Evolutionary conservation across 352 stramenopile genomes (phyloP).

Genomic region (Phytophthora europaea): DNA sequence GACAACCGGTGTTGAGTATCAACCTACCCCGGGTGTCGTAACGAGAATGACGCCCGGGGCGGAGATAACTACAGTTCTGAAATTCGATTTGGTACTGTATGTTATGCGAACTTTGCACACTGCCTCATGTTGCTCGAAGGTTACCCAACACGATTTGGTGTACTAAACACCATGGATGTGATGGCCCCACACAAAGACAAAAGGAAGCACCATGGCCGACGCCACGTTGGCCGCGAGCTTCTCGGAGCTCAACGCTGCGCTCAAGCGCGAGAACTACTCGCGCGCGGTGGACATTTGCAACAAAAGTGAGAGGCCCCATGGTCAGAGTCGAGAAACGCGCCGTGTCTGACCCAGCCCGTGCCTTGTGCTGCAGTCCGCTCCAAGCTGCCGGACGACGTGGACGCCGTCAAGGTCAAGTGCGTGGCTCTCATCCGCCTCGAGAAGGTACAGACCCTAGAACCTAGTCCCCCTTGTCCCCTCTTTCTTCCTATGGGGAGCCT

Average conservation of each 20-base stretch:
- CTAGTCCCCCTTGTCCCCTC: background rate
- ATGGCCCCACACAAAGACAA: background rate
- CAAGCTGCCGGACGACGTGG: conserved; percentile 74
- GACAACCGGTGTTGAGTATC: too few relatives aligned
- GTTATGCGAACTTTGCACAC: too few relatives aligned
- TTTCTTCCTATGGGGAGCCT: background rate
- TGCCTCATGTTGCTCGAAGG: too few relatives aligned
- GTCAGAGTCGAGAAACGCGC: background rate
- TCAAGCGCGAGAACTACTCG: conserved; percentile 84
- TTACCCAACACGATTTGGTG: too few relatives aligned
- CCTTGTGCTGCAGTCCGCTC: conserved; percentile 59
- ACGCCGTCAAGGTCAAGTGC: conserved; percentile 87
- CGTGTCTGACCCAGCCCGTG: conserved; percentile 16
- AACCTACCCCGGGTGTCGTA: too few relatives aligned
- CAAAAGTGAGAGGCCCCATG: conserved; percentile 66
- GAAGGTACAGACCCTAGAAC: conserved; percentile 51
- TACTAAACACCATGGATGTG: too few relatives aligned
- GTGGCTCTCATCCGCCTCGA: conserved; percentile 83
- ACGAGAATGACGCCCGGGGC: too few relatives aligned
- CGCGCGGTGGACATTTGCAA: conserved; percentile 89
- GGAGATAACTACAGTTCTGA: too few relatives aligned
- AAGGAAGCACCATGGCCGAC: conserved; percentile 8
- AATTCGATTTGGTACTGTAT: too few relatives aligned
- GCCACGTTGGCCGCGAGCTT: conserved; percentile 60
- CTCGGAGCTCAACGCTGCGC: conserved; percentile 77